Percentiles rank a stretch among this genome's conserved stretches.
Evolutionary conservation across 495 filamentous ascomycete species (phyloP).

Genomic region (Venustampulla echinocandica): DNA sequence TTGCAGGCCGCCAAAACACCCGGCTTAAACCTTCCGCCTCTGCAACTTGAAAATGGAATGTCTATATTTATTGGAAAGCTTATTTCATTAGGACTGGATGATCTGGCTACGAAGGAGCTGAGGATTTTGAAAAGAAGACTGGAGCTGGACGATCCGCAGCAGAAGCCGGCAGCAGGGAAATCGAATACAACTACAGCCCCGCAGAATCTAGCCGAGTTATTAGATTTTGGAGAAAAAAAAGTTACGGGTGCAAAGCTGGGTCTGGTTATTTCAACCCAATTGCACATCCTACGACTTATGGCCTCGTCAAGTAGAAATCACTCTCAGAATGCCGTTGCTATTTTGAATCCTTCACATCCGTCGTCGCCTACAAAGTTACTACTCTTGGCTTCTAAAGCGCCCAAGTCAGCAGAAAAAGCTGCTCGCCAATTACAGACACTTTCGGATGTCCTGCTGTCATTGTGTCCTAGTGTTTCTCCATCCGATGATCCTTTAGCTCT

Average conservation of each 20-base stretch:
- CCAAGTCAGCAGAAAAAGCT: constrained; percentile 46
- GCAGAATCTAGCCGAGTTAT: constrained; percentile 49
- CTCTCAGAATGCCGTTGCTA: constrained; percentile 38
- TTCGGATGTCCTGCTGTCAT: constrained; percentile 55
- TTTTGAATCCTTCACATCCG: constrained; percentile 34
- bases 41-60: constrained; percentile 80
- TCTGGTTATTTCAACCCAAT: constrained; percentile 44
- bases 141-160: constrained; percentile 29
- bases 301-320: constrained; percentile 39
- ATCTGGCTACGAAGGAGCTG: constrained; percentile 71
- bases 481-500: constrained; percentile 41
- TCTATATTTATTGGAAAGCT: constrained; percentile 66
- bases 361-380: constrained; percentile 64
- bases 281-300: constrained; percentile 42
- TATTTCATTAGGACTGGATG: constrained; percentile 61
- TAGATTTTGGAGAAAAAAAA: constrained; percentile 45
- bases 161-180: constrained; percentile 22
- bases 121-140: constrained; percentile 56
- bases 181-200: constrained; percentile 24
- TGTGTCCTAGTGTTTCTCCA: constrained; percentile 49
- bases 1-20: constrained; percentile 39
- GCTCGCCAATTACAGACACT: constrained; percentile 62
- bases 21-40: constrained; percentile 40
- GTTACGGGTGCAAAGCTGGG: constrained; percentile 32
- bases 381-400: constrained; percentile 38